Percentiles rank a stretch among this genome's conserved stretches.
phyloP scores from a whole-genome alignment of 1,284 basidiomycete species.

The Lignosus rhinocerotis region DNA sequence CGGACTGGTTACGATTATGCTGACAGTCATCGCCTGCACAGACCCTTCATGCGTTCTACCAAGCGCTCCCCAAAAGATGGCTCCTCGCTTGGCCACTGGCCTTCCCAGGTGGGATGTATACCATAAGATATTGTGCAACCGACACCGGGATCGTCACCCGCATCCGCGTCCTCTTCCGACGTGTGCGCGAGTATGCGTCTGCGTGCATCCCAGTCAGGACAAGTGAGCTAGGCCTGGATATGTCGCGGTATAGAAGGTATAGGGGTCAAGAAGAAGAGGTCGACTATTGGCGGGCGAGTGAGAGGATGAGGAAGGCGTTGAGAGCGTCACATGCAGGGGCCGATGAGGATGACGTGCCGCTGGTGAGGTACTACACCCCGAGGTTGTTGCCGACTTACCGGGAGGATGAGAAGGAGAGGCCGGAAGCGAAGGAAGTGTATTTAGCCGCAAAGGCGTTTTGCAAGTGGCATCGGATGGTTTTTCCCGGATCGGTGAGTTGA shows the following conservation, averaged over 20 bases:
- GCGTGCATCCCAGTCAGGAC: neutral
- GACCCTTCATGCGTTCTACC: neutral
- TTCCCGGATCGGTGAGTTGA: slow-evolving; percentile 35
- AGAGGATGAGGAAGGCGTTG: slow-evolving; percentile 4
- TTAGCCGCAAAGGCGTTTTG: slow-evolving; percentile 36
- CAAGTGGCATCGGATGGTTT: slow-evolving; percentile 46
- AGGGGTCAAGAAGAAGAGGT: slow-evolving; percentile 16
- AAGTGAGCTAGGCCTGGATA: neutral
- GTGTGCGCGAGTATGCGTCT: neutral
- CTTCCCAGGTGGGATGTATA: slow-evolving; percentile 7
- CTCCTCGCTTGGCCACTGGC: slow-evolving; percentile 17
- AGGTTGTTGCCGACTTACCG: slow-evolving; percentile 29
- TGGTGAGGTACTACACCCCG: slow-evolving; percentile 31
- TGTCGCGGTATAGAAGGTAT: slow-evolving; percentile 9
- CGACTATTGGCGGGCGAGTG: slow-evolving; percentile 21
- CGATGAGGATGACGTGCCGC: slow-evolving; percentile 17
- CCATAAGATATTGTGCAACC: slow-evolving; percentile 5
- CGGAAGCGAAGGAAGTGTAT: slow-evolving; percentile 25
- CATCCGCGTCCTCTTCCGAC: neutral
- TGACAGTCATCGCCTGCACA: neutral
- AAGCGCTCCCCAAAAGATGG: slow-evolving; percentile 8
- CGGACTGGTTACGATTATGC: too few relatives aligned
- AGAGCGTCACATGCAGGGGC: slow-evolving; percentile 21
- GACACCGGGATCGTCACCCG: neutral
- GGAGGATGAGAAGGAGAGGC: slow-evolving; percentile 10